Evolutionary conservation across 305 asterid genomes (phyloP).

Genomic region (Coffea humblotiana): DNA sequence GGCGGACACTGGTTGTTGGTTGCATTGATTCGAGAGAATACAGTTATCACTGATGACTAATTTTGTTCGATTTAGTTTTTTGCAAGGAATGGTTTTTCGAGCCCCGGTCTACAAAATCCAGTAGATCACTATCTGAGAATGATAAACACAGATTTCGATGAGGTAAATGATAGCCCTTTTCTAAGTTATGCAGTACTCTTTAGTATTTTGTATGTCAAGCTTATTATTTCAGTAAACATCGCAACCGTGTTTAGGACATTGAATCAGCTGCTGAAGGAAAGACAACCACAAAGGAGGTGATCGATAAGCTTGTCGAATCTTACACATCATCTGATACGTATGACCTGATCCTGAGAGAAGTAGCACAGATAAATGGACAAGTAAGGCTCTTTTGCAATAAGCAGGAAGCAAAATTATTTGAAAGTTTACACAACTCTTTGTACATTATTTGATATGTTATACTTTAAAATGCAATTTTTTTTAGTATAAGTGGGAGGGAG

Average conservation of each 20-base stretch:
- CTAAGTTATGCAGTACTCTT: neutral
- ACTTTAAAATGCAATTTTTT: neutral
- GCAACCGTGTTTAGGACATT: constrained; percentile 39
- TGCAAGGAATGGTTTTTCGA: constrained; percentile 47
- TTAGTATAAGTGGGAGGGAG: too few species aligned
- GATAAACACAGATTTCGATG: constrained; percentile 59
- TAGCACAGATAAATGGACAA: constrained; percentile 38
- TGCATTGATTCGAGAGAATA: neutral
- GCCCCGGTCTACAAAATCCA: constrained; percentile 53
- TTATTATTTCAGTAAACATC: neutral
- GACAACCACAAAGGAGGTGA: constrained; percentile 38
- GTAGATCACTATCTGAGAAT: constrained; percentile 63
- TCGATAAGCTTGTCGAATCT: constrained; percentile 41
- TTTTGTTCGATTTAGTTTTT: constrained; percentile 44
- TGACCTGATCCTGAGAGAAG: constrained; percentile 33
- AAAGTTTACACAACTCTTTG: neutral
- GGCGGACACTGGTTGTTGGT: neutral
- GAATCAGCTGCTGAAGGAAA: constrained; percentile 40
- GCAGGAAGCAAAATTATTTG: neutral
- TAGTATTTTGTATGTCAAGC: neutral
- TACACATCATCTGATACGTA: constrained; percentile 39
- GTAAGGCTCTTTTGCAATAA: constrained; percentile 26
- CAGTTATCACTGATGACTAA: neutral
- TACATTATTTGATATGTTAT: neutral
- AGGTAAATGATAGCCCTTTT: constrained; percentile 28